A percentile compares a stretch with the other conserved stretches of the same genome.
Evolutionary conservation across 495 filamentous ascomycete species (phyloP).

Genomic region (Astrothelium subdiscretum): DNA sequence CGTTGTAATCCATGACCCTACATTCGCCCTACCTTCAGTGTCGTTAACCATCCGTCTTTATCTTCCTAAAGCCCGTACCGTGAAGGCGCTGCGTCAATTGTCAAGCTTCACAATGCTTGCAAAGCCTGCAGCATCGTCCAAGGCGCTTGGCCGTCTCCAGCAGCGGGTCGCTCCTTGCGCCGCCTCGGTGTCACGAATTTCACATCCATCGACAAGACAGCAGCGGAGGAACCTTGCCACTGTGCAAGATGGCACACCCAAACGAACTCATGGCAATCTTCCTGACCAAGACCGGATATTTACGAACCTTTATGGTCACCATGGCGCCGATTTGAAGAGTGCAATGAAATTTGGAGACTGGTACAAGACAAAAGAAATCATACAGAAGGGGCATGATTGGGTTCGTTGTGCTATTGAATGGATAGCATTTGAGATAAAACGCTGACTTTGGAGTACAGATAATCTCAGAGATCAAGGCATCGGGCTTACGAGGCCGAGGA

Average conservation of each 20-base stretch:
- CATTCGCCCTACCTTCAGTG: not conserved
- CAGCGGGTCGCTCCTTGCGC: constrained; percentile 43
- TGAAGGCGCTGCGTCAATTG: not conserved
- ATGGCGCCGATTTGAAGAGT: constrained; percentile 76
- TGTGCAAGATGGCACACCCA: constrained; percentile 70
- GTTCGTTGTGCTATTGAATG: constrained; percentile 30
- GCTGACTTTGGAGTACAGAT: constrained; percentile 39
- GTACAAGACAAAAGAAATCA: constrained; percentile 98
- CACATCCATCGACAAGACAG: constrained; percentile 30
- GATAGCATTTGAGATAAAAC: not conserved
- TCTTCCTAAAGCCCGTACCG: not conserved
- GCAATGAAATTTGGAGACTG: constrained; percentile 99
- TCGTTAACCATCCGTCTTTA: too few relatives aligned
- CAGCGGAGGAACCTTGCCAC: constrained; percentile 68
- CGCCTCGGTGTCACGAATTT: constrained; percentile 26
- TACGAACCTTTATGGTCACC: constrained; percentile 92
- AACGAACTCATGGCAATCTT: constrained; percentile 69
- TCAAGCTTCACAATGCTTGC: constrained; percentile 26
- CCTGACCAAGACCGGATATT: constrained; percentile 97
- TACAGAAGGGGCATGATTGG: constrained; percentile 96
- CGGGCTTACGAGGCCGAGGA: constrained; percentile 87
- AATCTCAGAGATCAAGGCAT: constrained; percentile 91
- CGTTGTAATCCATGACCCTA: too few relatives aligned
- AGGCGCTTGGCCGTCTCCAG: constrained; percentile 33
- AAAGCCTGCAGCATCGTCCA: constrained; percentile 27